Evolutionary conservation across 192 early-diverging fungal species (phyloP).

Genomic region (Backusella psychrophila): DNA sequence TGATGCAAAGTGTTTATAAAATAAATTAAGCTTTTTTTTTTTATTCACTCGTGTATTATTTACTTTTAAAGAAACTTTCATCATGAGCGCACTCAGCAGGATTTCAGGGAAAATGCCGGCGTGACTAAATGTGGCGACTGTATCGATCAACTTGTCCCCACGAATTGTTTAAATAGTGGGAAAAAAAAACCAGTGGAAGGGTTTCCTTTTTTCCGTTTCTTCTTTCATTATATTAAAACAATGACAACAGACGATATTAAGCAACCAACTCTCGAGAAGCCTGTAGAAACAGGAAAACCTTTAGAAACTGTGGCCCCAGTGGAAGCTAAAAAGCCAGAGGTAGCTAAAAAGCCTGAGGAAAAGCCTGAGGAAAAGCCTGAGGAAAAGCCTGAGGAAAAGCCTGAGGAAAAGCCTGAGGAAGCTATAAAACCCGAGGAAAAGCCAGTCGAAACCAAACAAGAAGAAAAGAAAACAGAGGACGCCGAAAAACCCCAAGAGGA

Average conservation of each 20-base stretch:
- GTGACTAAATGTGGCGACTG: not conserved
- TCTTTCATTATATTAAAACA: not conserved
- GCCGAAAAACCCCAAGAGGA: not conserved
- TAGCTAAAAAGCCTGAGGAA: not conserved
- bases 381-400: too few species aligned
- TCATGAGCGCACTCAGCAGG: slow-evolving; percentile 4
- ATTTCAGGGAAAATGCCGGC: not conserved
- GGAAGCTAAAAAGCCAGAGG: not conserved
- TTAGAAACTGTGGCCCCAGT: not conserved
- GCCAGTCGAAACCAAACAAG: too few species aligned
- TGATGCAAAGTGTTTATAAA: not conserved
- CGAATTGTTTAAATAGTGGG: not conserved
- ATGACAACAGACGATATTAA: not conserved
- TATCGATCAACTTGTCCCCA: not conserved
- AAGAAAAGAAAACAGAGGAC: not conserved
- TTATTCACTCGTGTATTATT: not conserved
- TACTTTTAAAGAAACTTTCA: not conserved
- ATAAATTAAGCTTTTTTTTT: not conserved
- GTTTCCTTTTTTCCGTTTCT: not conserved
- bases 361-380: not conserved
- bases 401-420: not conserved
- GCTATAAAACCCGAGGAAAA: not conserved
- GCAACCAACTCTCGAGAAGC: not conserved
- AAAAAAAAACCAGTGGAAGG: not conserved
- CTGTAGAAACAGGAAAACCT: not conserved